Evolutionary conservation across 2,329 filamentous ascomycete genomes (phyloP).

Genomic region (Cladosporium colombiae): DNA sequence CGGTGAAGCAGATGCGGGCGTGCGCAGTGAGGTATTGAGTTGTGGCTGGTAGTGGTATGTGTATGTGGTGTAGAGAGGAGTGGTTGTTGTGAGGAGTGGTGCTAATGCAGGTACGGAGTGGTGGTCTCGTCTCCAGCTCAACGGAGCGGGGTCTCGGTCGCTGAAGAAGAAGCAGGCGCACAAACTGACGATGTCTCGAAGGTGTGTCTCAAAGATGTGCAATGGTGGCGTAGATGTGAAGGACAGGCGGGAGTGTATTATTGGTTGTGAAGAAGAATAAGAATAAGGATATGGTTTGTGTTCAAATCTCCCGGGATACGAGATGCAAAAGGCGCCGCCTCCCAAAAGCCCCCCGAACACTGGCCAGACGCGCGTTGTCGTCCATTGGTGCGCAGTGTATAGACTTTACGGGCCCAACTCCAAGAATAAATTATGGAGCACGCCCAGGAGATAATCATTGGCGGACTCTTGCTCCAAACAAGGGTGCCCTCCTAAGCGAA

Average conservation of each 20-base stretch:
- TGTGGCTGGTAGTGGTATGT: neutral
- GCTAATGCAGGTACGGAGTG: slow-evolving; percentile 15
- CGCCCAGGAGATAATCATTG: neutral
- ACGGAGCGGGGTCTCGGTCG: slow-evolving; percentile 5
- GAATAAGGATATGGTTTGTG: neutral
- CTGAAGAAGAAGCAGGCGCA: slow-evolving; percentile 6
- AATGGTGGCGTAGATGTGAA: neutral
- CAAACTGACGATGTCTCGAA: neutral
- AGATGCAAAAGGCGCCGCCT: neutral
- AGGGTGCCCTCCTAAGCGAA: neutral
- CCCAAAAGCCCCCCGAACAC: neutral
- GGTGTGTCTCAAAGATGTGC: neutral
- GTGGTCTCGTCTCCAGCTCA: slow-evolving; percentile 12
- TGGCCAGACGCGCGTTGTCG: slow-evolving; percentile 3
- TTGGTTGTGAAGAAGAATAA: neutral
- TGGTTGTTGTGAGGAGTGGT: slow-evolving; percentile 7
- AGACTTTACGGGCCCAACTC: neutral
- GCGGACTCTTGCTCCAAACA: neutral
- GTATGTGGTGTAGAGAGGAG: neutral
- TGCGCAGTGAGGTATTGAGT: neutral
- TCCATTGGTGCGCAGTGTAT: slow-evolving; percentile 7
- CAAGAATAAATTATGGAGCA: neutral
- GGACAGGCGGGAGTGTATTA: neutral
- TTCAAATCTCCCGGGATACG: neutral
- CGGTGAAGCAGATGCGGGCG: slow-evolving; percentile 1